Evolutionary conservation across 306 rosid genomes (phyloP).

Genomic region (Medicago arabica): DNA sequence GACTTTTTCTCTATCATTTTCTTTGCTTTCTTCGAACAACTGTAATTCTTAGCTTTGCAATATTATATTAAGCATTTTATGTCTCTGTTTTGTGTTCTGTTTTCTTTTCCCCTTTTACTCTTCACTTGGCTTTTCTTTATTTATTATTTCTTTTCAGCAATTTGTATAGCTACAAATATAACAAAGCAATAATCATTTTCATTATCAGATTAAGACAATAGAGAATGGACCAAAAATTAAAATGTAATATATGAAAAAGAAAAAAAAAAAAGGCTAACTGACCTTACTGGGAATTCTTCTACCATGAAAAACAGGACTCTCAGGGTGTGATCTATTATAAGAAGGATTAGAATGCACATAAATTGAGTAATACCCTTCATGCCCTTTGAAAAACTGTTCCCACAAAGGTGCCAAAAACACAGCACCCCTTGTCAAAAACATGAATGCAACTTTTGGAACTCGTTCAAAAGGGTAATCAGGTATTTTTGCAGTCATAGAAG

Average conservation of each 20-base stretch:
- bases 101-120: neutral
- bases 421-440: slow-evolving; percentile 83
- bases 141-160: neutral
- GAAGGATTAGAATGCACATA: slow-evolving; percentile 86
- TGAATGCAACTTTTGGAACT: slow-evolving; percentile 79
- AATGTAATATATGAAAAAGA: slow-evolving; percentile 2
- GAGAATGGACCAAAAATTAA: neutral
- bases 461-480: slow-evolving; percentile 59
- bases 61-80: no score
- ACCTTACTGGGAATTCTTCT: slow-evolving; percentile 89
- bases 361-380: slow-evolving; percentile 69
- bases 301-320: slow-evolving; percentile 63
- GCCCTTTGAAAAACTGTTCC: slow-evolving; percentile 82
- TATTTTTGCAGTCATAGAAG: slow-evolving; percentile 67
- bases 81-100: neutral
- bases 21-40: neutral
- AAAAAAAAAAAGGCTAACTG: slow-evolving; percentile 38
- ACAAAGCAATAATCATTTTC: neutral
- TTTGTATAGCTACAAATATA: slow-evolving; percentile 9
- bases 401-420: slow-evolving; percentile 79
- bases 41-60: neutral
- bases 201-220: neutral
- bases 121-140: no score
- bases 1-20: neutral
- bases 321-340: slow-evolving; percentile 63